Conservation (phyloP, 306 rosid genomes). For the Vigna mungo region DNA sequence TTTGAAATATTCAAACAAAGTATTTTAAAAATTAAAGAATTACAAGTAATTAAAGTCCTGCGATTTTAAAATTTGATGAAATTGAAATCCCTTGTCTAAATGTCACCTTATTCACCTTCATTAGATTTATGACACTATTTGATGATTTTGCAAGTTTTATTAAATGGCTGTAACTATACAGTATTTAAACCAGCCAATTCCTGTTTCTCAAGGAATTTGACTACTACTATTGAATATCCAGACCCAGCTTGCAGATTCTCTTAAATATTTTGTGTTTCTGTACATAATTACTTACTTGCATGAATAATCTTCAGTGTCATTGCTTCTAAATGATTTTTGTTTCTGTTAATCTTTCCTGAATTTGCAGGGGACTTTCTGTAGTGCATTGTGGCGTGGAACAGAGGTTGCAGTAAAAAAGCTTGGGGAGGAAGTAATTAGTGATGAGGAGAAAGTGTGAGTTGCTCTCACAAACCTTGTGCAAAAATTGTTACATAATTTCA, state of each 20-base stretch:
- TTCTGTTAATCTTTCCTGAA: slow-evolving; percentile 30
- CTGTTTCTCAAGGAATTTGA: slow-evolving; percentile 21
- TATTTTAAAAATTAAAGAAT: no score
- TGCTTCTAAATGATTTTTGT: slow-evolving; percentile 31
- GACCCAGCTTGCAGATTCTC: slow-evolving; percentile 6
- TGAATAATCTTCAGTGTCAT: slow-evolving; percentile 21
- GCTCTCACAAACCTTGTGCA: slow-evolving; percentile 23
- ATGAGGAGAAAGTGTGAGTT: slow-evolving; percentile 92
- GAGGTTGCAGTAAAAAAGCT: slow-evolving; percentile 91
- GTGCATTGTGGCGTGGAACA: slow-evolving; percentile 92
- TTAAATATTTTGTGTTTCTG: not conserved
- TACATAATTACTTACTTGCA: not conserved
- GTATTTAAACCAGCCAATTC: slow-evolving; percentile 8
- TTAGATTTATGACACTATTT: slow-evolving; percentile 5
- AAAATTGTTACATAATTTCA: slow-evolving; percentile 1
- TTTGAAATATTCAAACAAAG: no score
- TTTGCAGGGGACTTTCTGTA: slow-evolving; percentile 83
- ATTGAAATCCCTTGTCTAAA: not conserved
- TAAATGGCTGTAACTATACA: not conserved
- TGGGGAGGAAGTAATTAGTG: slow-evolving; percentile 65
- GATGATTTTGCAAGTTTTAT: not conserved
- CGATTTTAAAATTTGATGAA: not conserved
- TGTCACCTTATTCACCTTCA: not conserved
- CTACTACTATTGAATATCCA: slow-evolving; percentile 18
- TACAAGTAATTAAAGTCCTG: not conserved